Percentiles rank a stretch among this genome's conserved stretches.
phyloP scores from a whole-genome alignment of 306 rosid species.

The Casuarina glauca region DNA sequence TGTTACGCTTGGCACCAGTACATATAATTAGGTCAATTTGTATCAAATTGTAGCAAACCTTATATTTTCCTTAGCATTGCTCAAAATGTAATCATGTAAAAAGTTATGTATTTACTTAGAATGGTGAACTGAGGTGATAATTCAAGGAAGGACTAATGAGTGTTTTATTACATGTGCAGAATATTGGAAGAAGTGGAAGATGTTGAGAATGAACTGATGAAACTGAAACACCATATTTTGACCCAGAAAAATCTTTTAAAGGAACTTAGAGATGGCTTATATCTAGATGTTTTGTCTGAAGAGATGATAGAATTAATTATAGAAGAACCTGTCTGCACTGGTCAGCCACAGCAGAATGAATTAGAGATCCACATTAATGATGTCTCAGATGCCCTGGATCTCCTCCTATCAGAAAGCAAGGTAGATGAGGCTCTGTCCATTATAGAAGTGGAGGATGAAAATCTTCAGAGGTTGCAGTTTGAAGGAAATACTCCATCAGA shows the following conservation, averaged over 20 bases:
- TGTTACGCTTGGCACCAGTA: not conserved
- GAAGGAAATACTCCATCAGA: conserved; percentile 31
- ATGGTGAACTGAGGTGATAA: conserved; percentile 2
- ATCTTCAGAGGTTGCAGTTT: conserved; percentile 38
- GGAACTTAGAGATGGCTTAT: conserved; percentile 46
- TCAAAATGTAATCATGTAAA: not conserved
- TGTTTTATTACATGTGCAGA: conserved; percentile 40
- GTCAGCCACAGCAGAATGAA: conserved; percentile 31
- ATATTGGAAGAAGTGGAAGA: conserved; percentile 52
- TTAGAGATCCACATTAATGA: conserved; percentile 47
- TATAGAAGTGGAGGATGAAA: conserved; percentile 54
- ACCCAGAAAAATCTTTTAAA: conserved; percentile 56
- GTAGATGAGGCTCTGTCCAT: conserved; percentile 58
- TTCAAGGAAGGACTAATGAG: conserved; percentile 6
- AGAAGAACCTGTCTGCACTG: conserved; percentile 28
- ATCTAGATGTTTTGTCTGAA: conserved; percentile 41
- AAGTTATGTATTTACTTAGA: not conserved
- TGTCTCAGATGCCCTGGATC: conserved; percentile 57
- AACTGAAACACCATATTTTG: conserved; percentile 53
- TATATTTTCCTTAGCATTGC: not conserved
- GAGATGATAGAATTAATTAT: conserved; percentile 32
- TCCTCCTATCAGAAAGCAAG: conserved; percentile 54
- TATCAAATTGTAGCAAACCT: not conserved
- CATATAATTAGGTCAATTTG: not conserved
- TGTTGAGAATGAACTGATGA: conserved; percentile 54